Evolutionary conservation across 2,329 filamentous ascomycete species (phyloP).

Genomic region (Pseudocercospora musae): DNA sequence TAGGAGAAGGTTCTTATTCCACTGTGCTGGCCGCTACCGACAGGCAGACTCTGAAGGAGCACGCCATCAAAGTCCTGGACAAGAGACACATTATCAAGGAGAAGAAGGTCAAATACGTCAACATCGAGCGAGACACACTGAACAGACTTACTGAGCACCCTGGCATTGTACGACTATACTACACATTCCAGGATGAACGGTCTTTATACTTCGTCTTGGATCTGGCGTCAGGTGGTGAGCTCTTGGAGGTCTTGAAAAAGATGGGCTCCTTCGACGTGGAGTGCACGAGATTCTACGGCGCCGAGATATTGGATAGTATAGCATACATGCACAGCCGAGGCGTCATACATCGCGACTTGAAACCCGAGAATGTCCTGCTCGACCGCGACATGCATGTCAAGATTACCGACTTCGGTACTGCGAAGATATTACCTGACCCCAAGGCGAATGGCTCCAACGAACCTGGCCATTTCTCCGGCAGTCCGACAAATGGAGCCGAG

Average conservation of each 20-base stretch:
- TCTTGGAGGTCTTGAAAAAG: slow-evolving; percentile 89
- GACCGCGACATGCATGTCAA: slow-evolving; percentile 98
- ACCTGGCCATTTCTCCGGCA: slow-evolving; percentile 38
- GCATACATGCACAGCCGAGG: slow-evolving; percentile 97
- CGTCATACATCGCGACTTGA: slow-evolving; percentile 93
- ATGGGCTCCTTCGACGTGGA: slow-evolving; percentile 93
- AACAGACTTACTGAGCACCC: slow-evolving; percentile 96
- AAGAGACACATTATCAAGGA: slow-evolving; percentile 99
- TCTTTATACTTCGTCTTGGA: slow-evolving; percentile 97
- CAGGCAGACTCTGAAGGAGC: slow-evolving; percentile 89
- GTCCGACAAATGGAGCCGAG: slow-evolving; percentile 57
- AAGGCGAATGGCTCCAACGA: slow-evolving; percentile 38
- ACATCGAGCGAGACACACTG: slow-evolving; percentile 97
- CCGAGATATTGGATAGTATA: slow-evolving; percentile 92
- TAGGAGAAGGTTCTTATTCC: slow-evolving; percentile 97
- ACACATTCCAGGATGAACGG: slow-evolving; percentile 95
- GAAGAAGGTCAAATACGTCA: slow-evolving; percentile 99
- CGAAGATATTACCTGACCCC: slow-evolving; percentile 72
- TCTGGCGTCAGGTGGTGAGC: slow-evolving; percentile 84
- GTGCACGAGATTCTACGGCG: slow-evolving; percentile 89
- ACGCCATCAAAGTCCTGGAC: slow-evolving; percentile 96
- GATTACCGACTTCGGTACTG: slow-evolving; percentile 97
- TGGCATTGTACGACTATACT: slow-evolving; percentile 93
- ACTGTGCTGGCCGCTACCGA: slow-evolving; percentile 92
- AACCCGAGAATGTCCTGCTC: slow-evolving; percentile 93